A percentile compares a stretch with the other conserved stretches of the same genome.
Conservation (phyloP, 202 grass and related monocot genomes). For the Hordeum pubiflorum region DNA sequence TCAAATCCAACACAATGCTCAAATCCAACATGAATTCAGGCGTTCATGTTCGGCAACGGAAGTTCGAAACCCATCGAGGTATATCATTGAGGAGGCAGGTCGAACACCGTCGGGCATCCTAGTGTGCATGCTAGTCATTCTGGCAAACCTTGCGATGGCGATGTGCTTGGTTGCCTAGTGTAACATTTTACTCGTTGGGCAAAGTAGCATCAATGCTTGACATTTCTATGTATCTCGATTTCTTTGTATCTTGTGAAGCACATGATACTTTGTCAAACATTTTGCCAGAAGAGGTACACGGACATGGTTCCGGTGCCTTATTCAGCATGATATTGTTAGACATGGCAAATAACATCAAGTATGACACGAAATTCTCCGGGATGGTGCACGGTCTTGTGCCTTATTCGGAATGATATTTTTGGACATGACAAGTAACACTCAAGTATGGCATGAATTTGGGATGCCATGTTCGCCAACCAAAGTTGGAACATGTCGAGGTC, state of each 20-base stretch:
- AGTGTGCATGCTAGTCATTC: background rate
- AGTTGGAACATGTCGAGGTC: background rate
- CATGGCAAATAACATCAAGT: background rate
- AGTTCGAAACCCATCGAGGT: background rate
- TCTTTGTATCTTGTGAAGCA: too few relatives aligned
- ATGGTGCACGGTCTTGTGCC: background rate
- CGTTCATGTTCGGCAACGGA: background rate
- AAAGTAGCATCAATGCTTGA: background rate
- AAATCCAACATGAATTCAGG: background rate
- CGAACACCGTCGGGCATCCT: background rate
- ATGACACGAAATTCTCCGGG: background rate
- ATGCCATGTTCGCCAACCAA: background rate
- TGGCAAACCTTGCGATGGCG: background rate
- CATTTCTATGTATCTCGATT: too few relatives aligned
- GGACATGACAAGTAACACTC: background rate
- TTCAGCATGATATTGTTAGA: background rate
- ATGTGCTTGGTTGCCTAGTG: background rate
- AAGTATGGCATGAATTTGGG: background rate
- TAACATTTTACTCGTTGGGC: background rate
- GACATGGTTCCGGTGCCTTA: background rate
- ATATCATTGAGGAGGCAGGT: background rate
- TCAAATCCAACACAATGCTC: background rate
- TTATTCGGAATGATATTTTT: background rate
- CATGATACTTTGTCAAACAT: background rate
- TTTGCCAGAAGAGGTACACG: background rate